Percentiles rank a stretch among this genome's conserved stretches.
phyloP scores from a whole-genome alignment of 1,284 basidiomycete species.

The Ustilago hordei region DNA sequence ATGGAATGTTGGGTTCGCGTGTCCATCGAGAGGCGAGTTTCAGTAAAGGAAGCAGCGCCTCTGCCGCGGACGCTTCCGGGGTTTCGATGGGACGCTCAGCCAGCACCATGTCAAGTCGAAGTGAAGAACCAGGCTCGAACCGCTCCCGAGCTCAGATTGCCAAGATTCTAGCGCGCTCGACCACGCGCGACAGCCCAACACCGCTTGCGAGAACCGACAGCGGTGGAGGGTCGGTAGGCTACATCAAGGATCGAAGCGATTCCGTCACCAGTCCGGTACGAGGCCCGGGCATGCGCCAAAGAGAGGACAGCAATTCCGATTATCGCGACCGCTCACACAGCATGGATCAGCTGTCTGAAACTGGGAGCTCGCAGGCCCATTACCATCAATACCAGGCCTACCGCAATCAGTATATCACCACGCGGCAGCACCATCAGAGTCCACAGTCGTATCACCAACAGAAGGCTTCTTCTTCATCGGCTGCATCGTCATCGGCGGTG shows the following conservation, averaged over 20 bases:
- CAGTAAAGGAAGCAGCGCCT: not conserved
- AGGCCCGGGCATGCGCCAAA: not conserved
- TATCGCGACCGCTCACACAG: constrained; percentile 23
- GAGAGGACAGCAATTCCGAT: constrained; percentile 7
- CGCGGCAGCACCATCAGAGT: constrained; percentile 14
- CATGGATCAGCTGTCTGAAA: constrained; percentile 31
- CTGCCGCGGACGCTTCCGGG: constrained; percentile 1
- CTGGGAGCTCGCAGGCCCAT: constrained; percentile 20
- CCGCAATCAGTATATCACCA: constrained; percentile 10
- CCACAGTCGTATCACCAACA: constrained; percentile 20
- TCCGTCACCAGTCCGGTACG: not conserved
- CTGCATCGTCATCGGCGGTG: constrained; percentile 15
- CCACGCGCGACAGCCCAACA: constrained; percentile 23
- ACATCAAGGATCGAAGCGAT: constrained; percentile 17
- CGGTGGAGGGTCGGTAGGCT: not conserved
- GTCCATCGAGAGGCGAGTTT: constrained; percentile 1
- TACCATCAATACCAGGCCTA: not conserved
- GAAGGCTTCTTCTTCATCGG: constrained; percentile 22
- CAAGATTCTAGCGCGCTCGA: constrained; percentile 57
- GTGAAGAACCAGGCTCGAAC: constrained; percentile 24
- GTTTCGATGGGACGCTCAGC: constrained; percentile 19
- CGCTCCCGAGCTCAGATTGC: constrained; percentile 55
- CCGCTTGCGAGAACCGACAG: constrained; percentile 13
- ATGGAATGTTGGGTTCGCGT: constrained; percentile 2
- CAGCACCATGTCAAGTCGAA: constrained; percentile 25